Evolutionary conservation across 2,329 filamentous ascomycete species (phyloP).

Genomic region (Ophiostoma perfectum): DNA sequence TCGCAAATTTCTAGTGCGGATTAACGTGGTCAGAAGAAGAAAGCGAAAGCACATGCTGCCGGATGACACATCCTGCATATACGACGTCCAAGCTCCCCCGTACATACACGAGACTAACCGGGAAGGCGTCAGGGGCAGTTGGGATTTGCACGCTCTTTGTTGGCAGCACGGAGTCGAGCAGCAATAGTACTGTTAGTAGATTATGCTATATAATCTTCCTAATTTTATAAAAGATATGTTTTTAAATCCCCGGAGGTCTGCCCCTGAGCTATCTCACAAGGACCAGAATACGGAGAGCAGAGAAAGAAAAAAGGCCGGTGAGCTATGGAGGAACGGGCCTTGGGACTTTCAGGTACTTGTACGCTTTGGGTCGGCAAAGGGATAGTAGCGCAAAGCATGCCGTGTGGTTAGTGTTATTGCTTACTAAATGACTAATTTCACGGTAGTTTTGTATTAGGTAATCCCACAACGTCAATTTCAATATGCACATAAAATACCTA

Average conservation of each 20-base stretch:
- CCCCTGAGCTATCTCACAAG: slow-evolving; percentile 1
- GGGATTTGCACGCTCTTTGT: neutral
- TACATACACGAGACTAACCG: neutral
- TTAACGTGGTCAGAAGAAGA: neutral
- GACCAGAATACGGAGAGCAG: neutral
- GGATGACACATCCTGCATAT: neutral
- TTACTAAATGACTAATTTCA: neutral
- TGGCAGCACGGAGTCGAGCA: no score
- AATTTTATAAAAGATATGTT: no score
- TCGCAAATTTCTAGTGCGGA: neutral
- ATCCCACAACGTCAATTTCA: neutral
- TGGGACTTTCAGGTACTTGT: slow-evolving; percentile 12
- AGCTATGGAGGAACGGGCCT: slow-evolving; percentile 12
- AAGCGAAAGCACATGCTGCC: neutral
- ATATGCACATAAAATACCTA: no score
- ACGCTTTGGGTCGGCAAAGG: neutral
- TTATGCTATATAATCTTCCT: no score
- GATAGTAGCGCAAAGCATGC: neutral
- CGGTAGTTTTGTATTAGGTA: neutral
- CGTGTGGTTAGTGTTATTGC: neutral
- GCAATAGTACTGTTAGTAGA: no score
- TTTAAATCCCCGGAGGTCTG: neutral
- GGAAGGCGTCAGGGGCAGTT: slow-evolving; percentile 7
- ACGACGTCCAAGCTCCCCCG: neutral
- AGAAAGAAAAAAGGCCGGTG: neutral